Evolutionary conservation across 257 asterid genomes (phyloP), one percentile per base, ranked within the genome.

Genomic region (Capsicum rhomboideum): DNA sequence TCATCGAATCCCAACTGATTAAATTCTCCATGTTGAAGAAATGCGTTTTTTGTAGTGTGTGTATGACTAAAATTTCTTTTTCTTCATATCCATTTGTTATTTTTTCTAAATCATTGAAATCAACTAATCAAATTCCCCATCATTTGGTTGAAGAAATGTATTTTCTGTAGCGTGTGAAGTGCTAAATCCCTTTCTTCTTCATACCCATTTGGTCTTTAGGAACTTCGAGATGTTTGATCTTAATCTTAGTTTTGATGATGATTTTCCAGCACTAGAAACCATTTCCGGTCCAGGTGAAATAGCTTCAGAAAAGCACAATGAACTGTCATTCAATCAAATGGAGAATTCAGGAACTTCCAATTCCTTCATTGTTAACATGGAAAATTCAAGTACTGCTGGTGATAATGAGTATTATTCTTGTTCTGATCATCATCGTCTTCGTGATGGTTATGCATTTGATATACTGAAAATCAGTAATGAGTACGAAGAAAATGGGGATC

Each of bases 311-410:
- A 86, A 89, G 83, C 86, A 85, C 53, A 34, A 16, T 49, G 86
- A 92, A 86, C 46, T 67, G 90, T 83, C 68, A 77, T 85, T 86
- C 63, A 87, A 90, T 82, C 94, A 91, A 72, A 80, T 90, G 92
- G 97, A 93, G 82, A 90, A 90, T 86, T 94, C 97, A 82, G 97
- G 95, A 71, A 92, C 97, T 87, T 95, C 98, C 31, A 94, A 83
- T 79, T 95, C 98, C 23, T 93, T 97, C 3, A 82, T 90, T 23
- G 95, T 90, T 56, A 91, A 94, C 87, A 92, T 88, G 85, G 98
- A 92, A 50, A 87, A 89, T 37, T 90, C 94, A 84, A 93, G 97
- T 37, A 92, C 78, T 78, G 94, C 92, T 87, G 94, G 94, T 17
- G 98, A 91, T 23, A 91, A 91, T 88, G 84, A 82, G 67, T 29